Base-by-base conservation (phyloP, 495 filamentous ascomycete genomes). In the Penicillium malachiteum region DNA sequence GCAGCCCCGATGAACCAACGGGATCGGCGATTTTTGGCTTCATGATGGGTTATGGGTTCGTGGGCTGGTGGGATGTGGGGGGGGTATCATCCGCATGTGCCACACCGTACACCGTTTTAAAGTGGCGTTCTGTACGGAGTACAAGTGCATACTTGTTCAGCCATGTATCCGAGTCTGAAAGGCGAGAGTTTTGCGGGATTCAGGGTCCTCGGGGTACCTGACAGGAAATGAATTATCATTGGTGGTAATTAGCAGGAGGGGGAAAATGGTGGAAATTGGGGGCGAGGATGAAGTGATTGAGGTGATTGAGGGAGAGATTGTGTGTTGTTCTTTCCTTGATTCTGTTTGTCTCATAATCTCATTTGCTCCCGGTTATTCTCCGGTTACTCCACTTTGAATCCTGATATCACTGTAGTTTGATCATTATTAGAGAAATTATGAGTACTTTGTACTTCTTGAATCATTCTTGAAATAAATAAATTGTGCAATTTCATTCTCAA, bases 21-120 rank as follows among this genome's bases (percentile, higher is more conserved):
- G 49, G 63, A 66, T 66, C 60, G 57, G 38, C 63, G 38, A 47
- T 50, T 50, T 48, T 44, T 34, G 42, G 34, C 31, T 41, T 46
- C 31, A 5, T 44, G 47, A 57, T 54, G 50, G 56, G 53, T 53
- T 54, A 11, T 34, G 33, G 34, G 34, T 26, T 26, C 47, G 38
- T 30, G 30, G 39, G 58, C 26, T 44, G 3, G 1, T 44, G 18
- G 17, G n/a, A 8, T 42, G 16, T 26, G 41, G 16, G 17, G n/a
- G 41, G 17, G 16, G 21, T n/a, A 6, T 12, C 12, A 10, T 4
- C 13, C 8, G 17, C 26, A 17, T 44, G 39, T 42, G 39, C 39
- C 7, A 17, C 6, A 8, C 14, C 6, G n/a, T 18, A 17, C 13
- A n/a, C 18, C 5, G n/a, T 30, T 44, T 6, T 33, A 26, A 26